Base-by-base conservation (phyloP, 306 rosid genomes). In the Lotus japonicus region DNA sequence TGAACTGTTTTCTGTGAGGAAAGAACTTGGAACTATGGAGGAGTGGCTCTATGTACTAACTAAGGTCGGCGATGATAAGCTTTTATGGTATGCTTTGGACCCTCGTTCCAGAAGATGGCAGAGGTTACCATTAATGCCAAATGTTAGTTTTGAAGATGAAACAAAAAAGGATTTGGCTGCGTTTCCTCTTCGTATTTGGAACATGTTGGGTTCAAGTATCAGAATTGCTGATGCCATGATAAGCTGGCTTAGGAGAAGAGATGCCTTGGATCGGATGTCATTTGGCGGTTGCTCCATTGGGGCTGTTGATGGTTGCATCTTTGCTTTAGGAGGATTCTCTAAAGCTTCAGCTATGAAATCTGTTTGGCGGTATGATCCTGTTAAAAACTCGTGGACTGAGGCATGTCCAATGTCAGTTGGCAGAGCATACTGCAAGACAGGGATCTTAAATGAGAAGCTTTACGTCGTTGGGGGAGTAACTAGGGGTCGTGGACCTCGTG, bases 251-350 rank as follows among this genome's bases (percentile, higher is more conserved):
- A 58, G 72, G 49, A 62, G 72, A 67, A 77, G 54, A 70, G 71
- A 77, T 55, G 76, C 71, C 2, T 62, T 70, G 72, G 81, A 70
- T 31, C 42, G 74, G 71, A 72, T 81, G 82, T 77, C 71, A 5
- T 74, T 73, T 71, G 68, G 85, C 26, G 82, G 85, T 28, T 81
- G 85, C 60, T 78, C 85, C 18, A 57, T 57, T 16, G 80, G 82
- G 66, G 82, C 67, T 33, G 77, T 81, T 77, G 80, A 64, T 49
- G 82, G 82, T 45, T 68, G 82, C 62, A 64, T 81, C 51, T 81
- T 77, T 81, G 82, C 75, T 15, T 69, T 81, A 36, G 85, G 85
- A 53, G 85, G 85, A 56, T 77, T 81, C 46, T 77, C 85, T 17
- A 50, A 68, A 77, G 80, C 80, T 77, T 77, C 85, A 12, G 74